These are phyloP conservation scores for Casuarina equisetifolia DNA, from an alignment of 306 rosid species.

Conservation along the genomic window DNA sequence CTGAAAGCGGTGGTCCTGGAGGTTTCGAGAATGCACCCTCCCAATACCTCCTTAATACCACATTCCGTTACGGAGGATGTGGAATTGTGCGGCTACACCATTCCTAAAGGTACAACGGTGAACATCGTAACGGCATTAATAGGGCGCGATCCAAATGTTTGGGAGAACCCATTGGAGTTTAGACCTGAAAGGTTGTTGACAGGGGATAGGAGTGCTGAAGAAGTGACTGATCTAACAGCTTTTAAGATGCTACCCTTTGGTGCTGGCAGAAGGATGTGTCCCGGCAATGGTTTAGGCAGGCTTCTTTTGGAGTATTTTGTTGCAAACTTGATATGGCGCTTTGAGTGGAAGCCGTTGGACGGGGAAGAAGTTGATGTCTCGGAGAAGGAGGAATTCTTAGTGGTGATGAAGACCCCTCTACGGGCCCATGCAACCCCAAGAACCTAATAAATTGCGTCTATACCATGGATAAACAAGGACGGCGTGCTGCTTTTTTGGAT, in stretches of 20 bases:
- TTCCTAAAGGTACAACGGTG: not conserved
- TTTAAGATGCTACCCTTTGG: conserved; percentile 4
- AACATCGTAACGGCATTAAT: not conserved
- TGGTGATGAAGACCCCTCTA: not conserved
- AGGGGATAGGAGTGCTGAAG: not conserved
- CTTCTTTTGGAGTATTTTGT: not conserved
- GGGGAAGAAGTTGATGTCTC: not conserved
- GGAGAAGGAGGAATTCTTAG: not conserved
- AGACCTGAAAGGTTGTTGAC: not conserved
- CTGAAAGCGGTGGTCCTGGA: not conserved
- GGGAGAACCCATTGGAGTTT: not conserved
- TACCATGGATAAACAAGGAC: too few species aligned
- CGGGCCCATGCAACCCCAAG: not conserved
- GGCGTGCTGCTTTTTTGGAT: too few species aligned
- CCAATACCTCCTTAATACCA: not conserved
- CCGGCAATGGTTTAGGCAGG: not conserved
- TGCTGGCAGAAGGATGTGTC: conserved; percentile 3
- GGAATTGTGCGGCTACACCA: not conserved
- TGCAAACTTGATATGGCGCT: not conserved
- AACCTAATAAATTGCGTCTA: not conserved
- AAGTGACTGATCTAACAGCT: not conserved
- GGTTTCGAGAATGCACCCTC: not conserved
- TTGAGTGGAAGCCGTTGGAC: not conserved
- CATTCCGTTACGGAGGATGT: not conserved
- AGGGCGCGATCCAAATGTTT: not conserved